Base-by-base conservation (phyloP, 768 basidiomycete genomes). In the Lactarius deliciosus region DNA sequence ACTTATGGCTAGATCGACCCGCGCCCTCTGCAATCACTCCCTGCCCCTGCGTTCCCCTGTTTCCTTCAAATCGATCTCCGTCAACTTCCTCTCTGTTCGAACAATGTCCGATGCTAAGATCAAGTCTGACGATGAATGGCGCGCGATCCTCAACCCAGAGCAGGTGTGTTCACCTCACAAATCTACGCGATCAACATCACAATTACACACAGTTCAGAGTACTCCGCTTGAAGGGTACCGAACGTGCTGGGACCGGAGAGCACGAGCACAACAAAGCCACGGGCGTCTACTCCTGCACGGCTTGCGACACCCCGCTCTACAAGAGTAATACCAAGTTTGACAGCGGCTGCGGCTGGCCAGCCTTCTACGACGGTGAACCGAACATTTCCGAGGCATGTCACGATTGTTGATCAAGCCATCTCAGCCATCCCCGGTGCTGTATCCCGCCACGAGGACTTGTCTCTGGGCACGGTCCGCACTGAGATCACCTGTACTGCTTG, bases 311-410 rank as follows among this genome's bases (percentile, higher is more conserved):
- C 2, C 89, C 94, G 1, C 78, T 97, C 58, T 97, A 96, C 81
- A 92, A 88, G 81, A 92, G 90, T 73, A 81, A 81, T 32, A 94
- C 93, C 70, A 97, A 97, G 78, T 97, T 96, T 77, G 83, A 90
- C 72, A 94, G 92, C 65, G 93, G 94, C 9, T 96, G 93, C 73
- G 95, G 95, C 28, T 98, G 95, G 95, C 95, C 96, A n/a, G 93
- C 95, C 1, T 98, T 97, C 83, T 98, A 90, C 74, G 95, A 96
- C 74, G 91, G 91, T 90, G 68, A 64, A 78, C 53, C 41, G 34
- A 10, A n/a, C n/a, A 8, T 40, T 16, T 8, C 34, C 25, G 41
- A 11, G 59, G 30, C 8, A 30, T 22, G 30, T 59, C 18, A 59
- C 16, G 45, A 25, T 43, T 11, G 53, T 50, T 62, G 66, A n/a